Conservation (phyloP, 2,329 filamentous ascomycete species). For the Colletotrichum musicola region DNA sequence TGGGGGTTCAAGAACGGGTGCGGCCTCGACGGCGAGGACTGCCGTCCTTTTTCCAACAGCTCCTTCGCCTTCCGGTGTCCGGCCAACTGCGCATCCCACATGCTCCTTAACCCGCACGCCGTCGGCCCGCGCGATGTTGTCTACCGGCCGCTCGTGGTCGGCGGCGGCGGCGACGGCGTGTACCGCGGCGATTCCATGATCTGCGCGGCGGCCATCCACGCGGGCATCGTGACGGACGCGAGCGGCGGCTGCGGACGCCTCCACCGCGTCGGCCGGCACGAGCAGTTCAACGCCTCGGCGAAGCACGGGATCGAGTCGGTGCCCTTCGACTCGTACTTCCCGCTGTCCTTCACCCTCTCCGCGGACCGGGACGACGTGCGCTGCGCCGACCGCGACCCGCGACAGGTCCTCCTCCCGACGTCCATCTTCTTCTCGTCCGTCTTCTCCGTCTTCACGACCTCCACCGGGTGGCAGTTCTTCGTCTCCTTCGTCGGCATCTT, state of each 20-base stretch:
- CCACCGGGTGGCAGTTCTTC: slow-evolving; percentile 86
- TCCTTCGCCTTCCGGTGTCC: slow-evolving; percentile 81
- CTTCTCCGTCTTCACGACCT: slow-evolving; percentile 85
- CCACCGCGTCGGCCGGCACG: slow-evolving; percentile 75
- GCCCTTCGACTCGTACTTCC: slow-evolving; percentile 89
- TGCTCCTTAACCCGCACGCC: slow-evolving; percentile 78
- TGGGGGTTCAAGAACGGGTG: slow-evolving; percentile 56
- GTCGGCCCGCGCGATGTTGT: slow-evolving; percentile 77
- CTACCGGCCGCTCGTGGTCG: slow-evolving; percentile 75
- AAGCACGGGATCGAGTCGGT: slow-evolving; percentile 81
- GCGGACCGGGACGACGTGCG: slow-evolving; percentile 60
- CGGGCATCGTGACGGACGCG: slow-evolving; percentile 78
- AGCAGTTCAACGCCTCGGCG: slow-evolving; percentile 72
- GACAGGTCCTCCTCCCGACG: slow-evolving; percentile 88
- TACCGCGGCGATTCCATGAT: slow-evolving; percentile 94
- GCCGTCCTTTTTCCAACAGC: slow-evolving; percentile 78
- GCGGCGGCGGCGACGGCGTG: slow-evolving; percentile 77
- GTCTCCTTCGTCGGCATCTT: slow-evolving; percentile 85
- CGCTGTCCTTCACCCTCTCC: slow-evolving; percentile 85
- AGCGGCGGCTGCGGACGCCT: slow-evolving; percentile 87
- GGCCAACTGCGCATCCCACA: slow-evolving; percentile 75
- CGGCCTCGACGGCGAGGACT: slow-evolving; percentile 79
- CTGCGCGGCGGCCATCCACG: slow-evolving; percentile 86
- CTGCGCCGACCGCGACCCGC: slow-evolving; percentile 79
- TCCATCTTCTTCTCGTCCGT: slow-evolving; percentile 83